Evolutionary conservation across 1,139 yeast genomes (phyloP), one percentile per base, ranked within the genome.

Genomic region (Candida albicans): DNA sequence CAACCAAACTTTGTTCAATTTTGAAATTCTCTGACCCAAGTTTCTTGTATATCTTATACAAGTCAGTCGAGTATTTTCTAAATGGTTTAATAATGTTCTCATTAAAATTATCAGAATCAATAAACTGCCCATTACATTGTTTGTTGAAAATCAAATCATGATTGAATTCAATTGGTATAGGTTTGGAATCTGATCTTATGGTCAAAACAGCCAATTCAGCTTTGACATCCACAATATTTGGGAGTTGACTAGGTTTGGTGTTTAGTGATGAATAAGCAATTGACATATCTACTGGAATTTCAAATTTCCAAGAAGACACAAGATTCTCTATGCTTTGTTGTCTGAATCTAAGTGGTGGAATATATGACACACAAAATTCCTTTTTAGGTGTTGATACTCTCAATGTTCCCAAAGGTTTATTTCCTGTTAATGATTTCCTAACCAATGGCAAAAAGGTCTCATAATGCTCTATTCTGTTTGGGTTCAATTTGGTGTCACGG

Each of bases 141-240:
- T 58, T 44, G 42, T 62, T 59, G 48, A 64, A 68, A 11, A 73
- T 56, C 57, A 70, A 60, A 35, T 66, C 70, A 49, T 70, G 76
- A 48, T 66, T 68, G 41, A 73, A 58, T 46, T 73, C 77, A 13
- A 73, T 49, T 1, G 78, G 78, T 14, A 73, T 64, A 10, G 62
- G 59, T 26, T 54, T 49, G 37, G 61, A 59, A 9, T 59, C 57
- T 2, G 76, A 65, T 35, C 63, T 54, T 11, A 71, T 49, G 1
- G 75, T 67, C 11, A 65, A 50, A 1, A 61, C 72, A 9, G 62
- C 63, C 37, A 73, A 56, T 40, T 71, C 76, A 2, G 64, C 61
- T 4, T 45, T 37, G 3, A 70, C 44, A 0, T 50, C 33, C 49
- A 67, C 69, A 37, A 73, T 53, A 31, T 62, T 64, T 2, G 76